These are phyloP conservation scores for Rhizopus sp. DNA, from an alignment of 371 early-diverging fungal species.

Conservation along the genomic window DNA sequence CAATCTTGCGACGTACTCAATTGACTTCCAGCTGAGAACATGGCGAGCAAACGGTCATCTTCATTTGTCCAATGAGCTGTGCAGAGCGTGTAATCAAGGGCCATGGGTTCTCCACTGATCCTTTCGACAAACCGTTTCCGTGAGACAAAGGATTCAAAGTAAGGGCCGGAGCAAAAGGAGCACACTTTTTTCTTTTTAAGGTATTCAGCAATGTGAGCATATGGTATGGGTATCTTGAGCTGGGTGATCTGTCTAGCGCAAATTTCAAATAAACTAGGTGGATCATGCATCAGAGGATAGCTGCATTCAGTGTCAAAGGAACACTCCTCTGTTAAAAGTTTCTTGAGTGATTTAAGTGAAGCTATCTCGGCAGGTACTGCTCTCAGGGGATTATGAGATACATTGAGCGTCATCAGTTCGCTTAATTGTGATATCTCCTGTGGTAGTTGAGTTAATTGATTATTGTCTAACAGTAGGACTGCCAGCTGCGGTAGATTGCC, in stretches of 20 bases:
- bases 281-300: conserved; percentile 35
- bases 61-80: conserved; percentile 49
- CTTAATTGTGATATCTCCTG: conserved; percentile 49
- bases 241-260: conserved; percentile 76
- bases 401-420: conserved; percentile 62
- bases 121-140: conserved; percentile 70
- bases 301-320: conserved; percentile 39
- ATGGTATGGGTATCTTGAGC: conserved; percentile 59
- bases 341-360: conserved; percentile 59
- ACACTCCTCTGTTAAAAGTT: conserved; percentile 57
- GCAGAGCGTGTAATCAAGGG: conserved; percentile 42
- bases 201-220: conserved; percentile 62
- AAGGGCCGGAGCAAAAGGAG: conserved; percentile 87
- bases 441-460: conserved; percentile 60
- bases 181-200: conserved; percentile 70
- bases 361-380: conserved; percentile 43
- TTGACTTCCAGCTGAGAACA: conserved; percentile 30
- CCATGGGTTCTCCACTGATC: conserved; percentile 42
- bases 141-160: conserved; percentile 69
- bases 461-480: conserved; percentile 58
- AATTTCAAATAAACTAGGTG: conserved; percentile 70
- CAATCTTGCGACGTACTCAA: background rate
- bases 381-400: conserved; percentile 67
- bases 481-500: conserved; percentile 58
- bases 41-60: conserved; percentile 32